Evolutionary conservation across 1,284 basidiomycete species (phyloP).

Genomic region (Nidula niveotomentosa): DNA sequence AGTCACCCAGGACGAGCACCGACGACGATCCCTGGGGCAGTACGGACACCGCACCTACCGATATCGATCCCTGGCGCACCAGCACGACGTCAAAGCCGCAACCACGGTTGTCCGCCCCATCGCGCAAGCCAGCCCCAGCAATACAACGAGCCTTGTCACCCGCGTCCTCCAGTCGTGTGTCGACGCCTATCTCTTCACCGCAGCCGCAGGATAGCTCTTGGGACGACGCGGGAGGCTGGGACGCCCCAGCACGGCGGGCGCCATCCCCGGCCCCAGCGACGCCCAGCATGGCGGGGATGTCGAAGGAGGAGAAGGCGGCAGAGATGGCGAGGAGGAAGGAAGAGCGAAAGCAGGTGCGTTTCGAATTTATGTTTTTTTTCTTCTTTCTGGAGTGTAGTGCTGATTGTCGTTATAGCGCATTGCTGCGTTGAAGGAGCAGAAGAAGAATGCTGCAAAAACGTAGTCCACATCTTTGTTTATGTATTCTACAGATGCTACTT

Average conservation of each 20-base stretch:
- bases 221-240: constrained; percentile 21
- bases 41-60: neutral
- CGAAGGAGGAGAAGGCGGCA: constrained; percentile 85
- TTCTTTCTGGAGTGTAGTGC: neutral
- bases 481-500: no score
- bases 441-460: constrained; percentile 40
- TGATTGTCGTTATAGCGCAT: constrained; percentile 47
- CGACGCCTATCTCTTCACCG: constrained; percentile 15
- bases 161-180: constrained; percentile 8
- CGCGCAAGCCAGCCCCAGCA: neutral
- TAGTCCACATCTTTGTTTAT: no score
- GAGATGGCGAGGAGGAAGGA: constrained; percentile 90
- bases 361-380: neutral
- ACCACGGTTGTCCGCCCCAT: neutral
- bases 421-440: constrained; percentile 71
- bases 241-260: constrained; percentile 1
- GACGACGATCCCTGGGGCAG: neutral
- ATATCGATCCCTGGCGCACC: neutral
- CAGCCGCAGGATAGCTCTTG: constrained; percentile 15
- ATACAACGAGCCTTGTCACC: constrained; percentile 8
- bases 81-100: no score
- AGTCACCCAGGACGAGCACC: neutral
- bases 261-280: constrained; percentile 11
- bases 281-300: constrained; percentile 42
- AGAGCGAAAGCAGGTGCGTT: constrained; percentile 76